Base-by-base conservation (phyloP, 192 early-diverging fungal genomes). In the Jimgerdemannia flammicorona region DNA sequence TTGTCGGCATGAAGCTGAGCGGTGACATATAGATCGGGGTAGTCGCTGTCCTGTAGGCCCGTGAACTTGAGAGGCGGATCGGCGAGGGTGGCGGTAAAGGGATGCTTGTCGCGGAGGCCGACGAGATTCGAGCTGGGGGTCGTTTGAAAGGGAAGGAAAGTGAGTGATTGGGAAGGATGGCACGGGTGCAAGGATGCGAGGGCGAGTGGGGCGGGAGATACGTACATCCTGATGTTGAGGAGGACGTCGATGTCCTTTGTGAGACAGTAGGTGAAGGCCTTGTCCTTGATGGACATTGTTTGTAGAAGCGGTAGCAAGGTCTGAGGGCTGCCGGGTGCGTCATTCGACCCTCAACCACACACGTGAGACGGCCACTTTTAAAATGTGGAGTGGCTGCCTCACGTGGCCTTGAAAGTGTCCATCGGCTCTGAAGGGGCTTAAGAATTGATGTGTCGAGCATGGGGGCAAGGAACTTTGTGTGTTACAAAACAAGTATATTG, bases 221-320 rank as follows among this genome's bases (percentile, higher is more conserved):
- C 66, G 49, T 72, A 88, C 91, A 94, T 90, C 84, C 86, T 86
- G 39, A 94, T 81, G 20, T 79, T 81, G 17, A 93, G 83, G 40
- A 84, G 83, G 10, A 88, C 70, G 74, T 91, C 84, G 18, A 94
- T 81, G 43, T 92, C 89, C 54, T 86, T 82, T 42, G 91, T 88
- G 11, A 91, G 77, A 72, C 90, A 92, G 74, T 87, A 93, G 14
- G 93, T 90, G 75, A 90, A 94, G 75, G 92, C 92, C 79, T 85
- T 89, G 49, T 29, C 29, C 29, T 29, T 29, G 29, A 29, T 29
- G 29, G 29, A 29, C 29, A 29, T 29, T 29, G 29, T 29, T 29
- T 29, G 29, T 29, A 29, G 29, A 29, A 29, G 29, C 29, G 29
- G 29, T 29, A 29, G 29, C 29, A 29, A 1, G 29, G 29, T 29